Percentiles rank a stretch among this genome's conserved stretches.
Evolutionary conservation across 2,329 filamentous ascomycete species (phyloP).

Genomic region (Exophiala dermatitidis): DNA sequence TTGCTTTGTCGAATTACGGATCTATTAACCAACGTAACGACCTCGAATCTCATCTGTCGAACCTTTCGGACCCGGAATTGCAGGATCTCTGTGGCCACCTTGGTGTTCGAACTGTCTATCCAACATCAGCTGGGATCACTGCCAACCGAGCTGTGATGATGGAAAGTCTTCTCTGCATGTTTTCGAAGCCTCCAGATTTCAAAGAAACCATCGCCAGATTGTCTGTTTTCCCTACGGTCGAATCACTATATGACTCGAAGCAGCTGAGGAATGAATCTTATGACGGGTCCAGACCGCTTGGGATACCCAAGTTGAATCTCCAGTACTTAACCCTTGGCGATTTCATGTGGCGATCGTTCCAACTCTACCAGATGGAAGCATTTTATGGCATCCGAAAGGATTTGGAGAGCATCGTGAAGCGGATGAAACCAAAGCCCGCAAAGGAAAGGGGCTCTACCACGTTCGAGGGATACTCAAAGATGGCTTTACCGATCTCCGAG

Average conservation of each 20-base stretch:
- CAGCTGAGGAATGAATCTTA: slow-evolving; percentile 78
- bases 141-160: slow-evolving; percentile 43
- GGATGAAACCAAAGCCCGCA: slow-evolving; percentile 62
- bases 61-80: slow-evolving; percentile 68
- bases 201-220: slow-evolving; percentile 68
- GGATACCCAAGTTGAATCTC: slow-evolving; percentile 87
- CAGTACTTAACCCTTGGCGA: slow-evolving; percentile 93
- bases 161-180: slow-evolving; percentile 66
- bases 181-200: slow-evolving; percentile 73
- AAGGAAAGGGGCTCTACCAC: slow-evolving; percentile 57
- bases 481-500: slow-evolving; percentile 81
- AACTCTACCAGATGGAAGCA: slow-evolving; percentile 80
- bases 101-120: slow-evolving; percentile 76
- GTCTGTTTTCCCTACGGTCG: slow-evolving; percentile 76
- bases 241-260: slow-evolving; percentile 66
- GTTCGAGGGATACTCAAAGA: slow-evolving; percentile 81
- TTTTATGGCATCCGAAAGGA: slow-evolving; percentile 93
- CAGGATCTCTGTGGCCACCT: slow-evolving; percentile 60
- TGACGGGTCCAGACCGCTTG: slow-evolving; percentile 76
- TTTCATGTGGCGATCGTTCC: slow-evolving; percentile 91
- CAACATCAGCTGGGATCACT: slow-evolving; percentile 61
- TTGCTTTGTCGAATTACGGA: slow-evolving; percentile 87
- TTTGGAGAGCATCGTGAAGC: slow-evolving; percentile 72
- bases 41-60: slow-evolving; percentile 65
- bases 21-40: slow-evolving; percentile 76